Percentiles rank a stretch among this genome's conserved stretches.
phyloP scores from a whole-genome alignment of 1,284 basidiomycete species.

The Tausonia pullulans region DNA sequence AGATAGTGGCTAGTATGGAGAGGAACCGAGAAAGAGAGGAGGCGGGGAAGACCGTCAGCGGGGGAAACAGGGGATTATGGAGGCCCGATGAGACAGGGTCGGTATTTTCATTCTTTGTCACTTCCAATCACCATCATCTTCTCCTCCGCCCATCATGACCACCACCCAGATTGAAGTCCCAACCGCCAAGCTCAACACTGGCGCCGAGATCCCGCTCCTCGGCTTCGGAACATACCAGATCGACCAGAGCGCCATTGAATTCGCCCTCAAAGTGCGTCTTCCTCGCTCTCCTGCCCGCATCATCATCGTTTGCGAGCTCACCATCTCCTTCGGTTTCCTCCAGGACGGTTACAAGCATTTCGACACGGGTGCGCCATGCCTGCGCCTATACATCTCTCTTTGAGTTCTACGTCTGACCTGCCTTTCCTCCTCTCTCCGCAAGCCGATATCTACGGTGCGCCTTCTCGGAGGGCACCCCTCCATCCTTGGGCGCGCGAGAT shows the following conservation, averaged over 20 bases:
- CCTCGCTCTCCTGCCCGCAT: neutral
- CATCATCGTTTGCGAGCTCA: neutral
- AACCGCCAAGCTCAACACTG: constrained; percentile 31
- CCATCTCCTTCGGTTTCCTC: neutral
- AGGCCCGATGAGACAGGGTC: neutral
- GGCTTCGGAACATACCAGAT: constrained; percentile 7
- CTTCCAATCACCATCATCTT: too few species aligned
- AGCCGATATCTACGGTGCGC: too few species aligned
- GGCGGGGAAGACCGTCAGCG: neutral
- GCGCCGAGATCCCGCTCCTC: constrained; percentile 27
- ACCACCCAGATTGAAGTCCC: neutral
- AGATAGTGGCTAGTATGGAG: neutral
- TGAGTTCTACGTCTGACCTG: too few species aligned
- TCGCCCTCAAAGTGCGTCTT: neutral
- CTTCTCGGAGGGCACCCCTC: too few species aligned
- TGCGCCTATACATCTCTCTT: neutral
- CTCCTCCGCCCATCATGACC: too few species aligned
- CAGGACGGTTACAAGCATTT: constrained; percentile 16
- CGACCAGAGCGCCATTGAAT: neutral
- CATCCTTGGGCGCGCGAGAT: too few species aligned
- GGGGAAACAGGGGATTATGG: neutral
- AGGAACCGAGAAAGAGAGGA: neutral
- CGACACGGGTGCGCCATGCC: constrained; percentile 3
- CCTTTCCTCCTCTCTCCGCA: too few species aligned
- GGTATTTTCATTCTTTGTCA: too few species aligned